Evolutionary conservation across 257 asterid genomes (phyloP).

Genomic region (Cinchona pubescens): DNA sequence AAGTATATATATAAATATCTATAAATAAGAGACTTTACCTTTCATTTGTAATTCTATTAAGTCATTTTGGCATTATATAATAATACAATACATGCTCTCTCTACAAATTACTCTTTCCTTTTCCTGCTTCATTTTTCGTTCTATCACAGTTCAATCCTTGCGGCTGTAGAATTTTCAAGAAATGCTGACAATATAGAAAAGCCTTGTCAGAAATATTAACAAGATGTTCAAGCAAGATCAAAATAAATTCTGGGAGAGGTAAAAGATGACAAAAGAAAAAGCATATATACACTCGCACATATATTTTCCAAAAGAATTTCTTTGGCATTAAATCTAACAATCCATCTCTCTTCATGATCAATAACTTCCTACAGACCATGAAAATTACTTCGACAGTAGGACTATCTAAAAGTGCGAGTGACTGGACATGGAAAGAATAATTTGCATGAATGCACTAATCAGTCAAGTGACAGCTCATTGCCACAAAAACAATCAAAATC

Average conservation of each 20-base stretch:
- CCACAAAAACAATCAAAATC: constrained; percentile 4
- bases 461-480: not conserved
- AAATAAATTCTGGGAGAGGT: not conserved
- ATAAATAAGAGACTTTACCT: too few species aligned
- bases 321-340: not conserved
- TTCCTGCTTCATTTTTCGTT: too few species aligned
- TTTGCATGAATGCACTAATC: not conserved
- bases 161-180: not conserved
- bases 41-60: too few species aligned
- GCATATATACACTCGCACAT: not conserved
- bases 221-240: not conserved
- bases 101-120: too few species aligned
- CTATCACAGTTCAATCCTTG: not conserved
- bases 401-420: not conserved
- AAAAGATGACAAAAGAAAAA: too few species aligned
- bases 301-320: not conserved
- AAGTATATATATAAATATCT: too few species aligned
- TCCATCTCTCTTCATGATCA: not conserved
- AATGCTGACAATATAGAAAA: not conserved
- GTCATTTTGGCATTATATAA: too few species aligned
- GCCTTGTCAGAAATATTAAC: not conserved
- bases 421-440: not conserved
- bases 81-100: too few species aligned
- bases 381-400: not conserved
- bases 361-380: not conserved